Base-by-base conservation (phyloP, 345 rosid genomes). In the Camelina neglecta region DNA sequence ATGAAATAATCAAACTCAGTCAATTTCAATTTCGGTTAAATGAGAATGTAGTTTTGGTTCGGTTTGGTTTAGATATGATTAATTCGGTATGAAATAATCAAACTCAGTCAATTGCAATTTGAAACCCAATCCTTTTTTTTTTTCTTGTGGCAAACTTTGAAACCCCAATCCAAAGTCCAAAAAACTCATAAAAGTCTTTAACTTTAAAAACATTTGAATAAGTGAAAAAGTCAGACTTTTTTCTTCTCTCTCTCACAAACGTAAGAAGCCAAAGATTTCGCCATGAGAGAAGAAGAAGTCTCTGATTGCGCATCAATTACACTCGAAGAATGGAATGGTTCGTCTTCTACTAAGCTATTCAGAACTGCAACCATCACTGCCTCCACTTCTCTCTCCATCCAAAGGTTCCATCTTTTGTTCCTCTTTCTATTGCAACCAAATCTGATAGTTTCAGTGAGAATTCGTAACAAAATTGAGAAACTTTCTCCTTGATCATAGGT, bases 281-380 rank as follows among this genome's bases (percentile, higher is more conserved):
- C 54, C 70, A 60, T 73, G 78, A 62, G 44, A 48, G 73, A 13
- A 15, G 82, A 39, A 68, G 57, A 41, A 74, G 41, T 55, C 66
- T 47, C 75, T 70, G 71, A 63, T 36, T 64, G 66, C 38, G 60
- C 20, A 63, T 63, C 75, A 9, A 5, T 76, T 6, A 76, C 71
- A 55, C 66, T 91, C 11, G 97, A 91, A 75, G 97, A 91, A 67
- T 91, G 91, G 97, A 88, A 84, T 24, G 97, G 97, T 29, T 91
- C 91, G 7, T 80, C 97, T 65, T 87, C 90, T n/a, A 82, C 91
- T 10, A 84, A 87, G 85, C 89, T 86, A 21, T 86, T 81, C 74
- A 89, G 68, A 81, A 87, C 94, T 41, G 93, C 93, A 26, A 81
- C 85, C 48, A 84, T 91, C 72, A 80, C 86, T 66, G 75, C 85